Base-by-base conservation (phyloP, 2,329 filamentous ascomycete species). In the Phialocephala sp. region DNA sequence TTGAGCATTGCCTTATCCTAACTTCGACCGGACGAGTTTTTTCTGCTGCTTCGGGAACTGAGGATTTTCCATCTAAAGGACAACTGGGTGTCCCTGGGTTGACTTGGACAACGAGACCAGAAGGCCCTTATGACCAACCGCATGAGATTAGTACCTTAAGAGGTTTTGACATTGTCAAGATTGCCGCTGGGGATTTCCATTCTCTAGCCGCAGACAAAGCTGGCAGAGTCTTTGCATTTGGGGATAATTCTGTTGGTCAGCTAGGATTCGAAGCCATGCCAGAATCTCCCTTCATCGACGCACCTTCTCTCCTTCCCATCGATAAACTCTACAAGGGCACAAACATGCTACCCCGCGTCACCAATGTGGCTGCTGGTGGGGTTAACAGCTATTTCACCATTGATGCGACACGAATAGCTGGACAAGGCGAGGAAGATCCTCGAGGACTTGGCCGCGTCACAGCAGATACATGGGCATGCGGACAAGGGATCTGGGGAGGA, bases 231-330 rank as follows among this genome's bases (percentile, higher is more conserved):
- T 97, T 95, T 77, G 84, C 89, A 8, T 98, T 97, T 79, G 95
- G 95, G 43, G 94, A 98, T 77, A 98, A 98, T 79, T 89, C 89
- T 0, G 86, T 87, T 52, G 95, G 95, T n/a, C 95, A 98, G 78
- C 84, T 98, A 3, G 94, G 94, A n/a, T 88, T 94, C 72, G 87
- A 92, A 59, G 87, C 85, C 61, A 87, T 88, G 58, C 76, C 85
- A 0, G 85, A 89, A 35, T 81, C 86, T 18, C 82, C 87, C 8
- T 85, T 81, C 64, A 81, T 91, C 27, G 91, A 94, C 69, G 84
- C 84, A 0, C 93, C 95, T 0, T 87, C 88, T 3, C 84, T 89
- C 6, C 77, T 98, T 1, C 86, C 91, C 0, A 85, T 92, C 45
- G 85, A 87, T 67, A 87, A 85, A 67, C 86, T 97, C 6, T 97